Evolutionary conservation across 176 grass and related monocot species (phyloP).

Genomic region (Ensete ventricosum): DNA sequence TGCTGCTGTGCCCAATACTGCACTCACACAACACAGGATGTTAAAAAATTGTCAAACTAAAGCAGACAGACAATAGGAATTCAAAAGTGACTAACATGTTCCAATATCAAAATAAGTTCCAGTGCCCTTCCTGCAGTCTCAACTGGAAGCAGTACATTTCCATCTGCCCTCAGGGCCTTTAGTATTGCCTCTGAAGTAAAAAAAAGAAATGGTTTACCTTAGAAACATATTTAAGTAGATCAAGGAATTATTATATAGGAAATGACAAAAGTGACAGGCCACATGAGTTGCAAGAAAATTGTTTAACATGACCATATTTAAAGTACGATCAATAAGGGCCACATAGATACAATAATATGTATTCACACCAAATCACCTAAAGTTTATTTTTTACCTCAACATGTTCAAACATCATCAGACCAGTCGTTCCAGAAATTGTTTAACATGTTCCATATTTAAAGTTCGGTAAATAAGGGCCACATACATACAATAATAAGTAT

Average conservation of each 20-base stretch:
- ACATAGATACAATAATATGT: no score
- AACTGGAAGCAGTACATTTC: constrained; percentile 79
- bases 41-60: constrained; percentile 19
- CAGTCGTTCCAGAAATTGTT: not conserved
- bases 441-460: not conserved
- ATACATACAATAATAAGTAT: no score
- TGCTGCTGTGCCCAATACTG: constrained; percentile 74
- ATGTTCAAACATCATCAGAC: not conserved
- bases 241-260: not conserved
- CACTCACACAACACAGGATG: constrained; percentile 31
- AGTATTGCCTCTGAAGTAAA: constrained; percentile 46
- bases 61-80: not conserved
- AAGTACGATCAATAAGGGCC: no score
- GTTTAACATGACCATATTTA: not conserved
- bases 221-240: not conserved
- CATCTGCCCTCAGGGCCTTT: constrained; percentile 58
- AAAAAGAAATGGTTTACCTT: constrained; percentile 11
- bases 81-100: constrained; percentile 44
- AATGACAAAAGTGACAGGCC: not conserved
- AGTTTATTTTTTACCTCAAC: not conserved
- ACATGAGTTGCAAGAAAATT: not conserved
- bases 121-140: constrained; percentile 91
- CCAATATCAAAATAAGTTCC: constrained; percentile 85
- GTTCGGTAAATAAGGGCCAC: no score
- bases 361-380: no score